Evolutionary conservation across 2,329 filamentous ascomycete genomes (phyloP), one percentile per base, ranked within the genome.

Genomic region (Albifimbria verrucaria): DNA sequence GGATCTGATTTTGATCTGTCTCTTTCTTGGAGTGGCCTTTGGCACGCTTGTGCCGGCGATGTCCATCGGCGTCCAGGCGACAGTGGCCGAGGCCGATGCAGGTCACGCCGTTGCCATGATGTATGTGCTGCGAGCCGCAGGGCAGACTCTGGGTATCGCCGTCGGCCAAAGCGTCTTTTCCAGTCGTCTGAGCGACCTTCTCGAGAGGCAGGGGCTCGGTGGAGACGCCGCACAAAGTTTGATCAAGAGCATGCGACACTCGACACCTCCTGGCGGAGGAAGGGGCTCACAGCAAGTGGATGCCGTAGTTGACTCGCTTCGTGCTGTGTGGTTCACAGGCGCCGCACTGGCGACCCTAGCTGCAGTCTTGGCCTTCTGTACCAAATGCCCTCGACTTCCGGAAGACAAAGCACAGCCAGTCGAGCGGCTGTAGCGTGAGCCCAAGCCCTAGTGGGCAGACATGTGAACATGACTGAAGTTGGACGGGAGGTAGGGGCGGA

Each of bases 41-140:
- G 87, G 86, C 2, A 77, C 88, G 51, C 71, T 89, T 6, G 87
- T 88, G 67, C 81, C 87, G 0, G 74, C 79, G n/a, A 81, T 87
- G 70, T 77, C 74, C 0, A 79, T 87, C 28, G 78, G 81, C 2
- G 78, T 88, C 22, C 86, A 90, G 67, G 85, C 86, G 7, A 63
- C 57, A 4, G 59, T 58, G 7, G 28, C 46, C 9, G 52, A 55
- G n/a, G 48, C 25, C 7, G 59, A 63, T 10, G 56, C 55, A 32
- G 61, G 59, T 2, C 60, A 64, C 44, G 60, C 61, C n/a, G 57
- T 62, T 18, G 58, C 56, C 42, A 62, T 66, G 62, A 58, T 64
- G 25, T 57, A 58, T 36, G 54, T 64, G n/a, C 24, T 66, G 24
- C 52, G 63, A 44, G 57, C 62, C 10, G 58, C 59, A 42, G 63